Conservation (phyloP, 2,329 filamentous ascomycete genomes). For the Microdochium bolleyi region DNA sequence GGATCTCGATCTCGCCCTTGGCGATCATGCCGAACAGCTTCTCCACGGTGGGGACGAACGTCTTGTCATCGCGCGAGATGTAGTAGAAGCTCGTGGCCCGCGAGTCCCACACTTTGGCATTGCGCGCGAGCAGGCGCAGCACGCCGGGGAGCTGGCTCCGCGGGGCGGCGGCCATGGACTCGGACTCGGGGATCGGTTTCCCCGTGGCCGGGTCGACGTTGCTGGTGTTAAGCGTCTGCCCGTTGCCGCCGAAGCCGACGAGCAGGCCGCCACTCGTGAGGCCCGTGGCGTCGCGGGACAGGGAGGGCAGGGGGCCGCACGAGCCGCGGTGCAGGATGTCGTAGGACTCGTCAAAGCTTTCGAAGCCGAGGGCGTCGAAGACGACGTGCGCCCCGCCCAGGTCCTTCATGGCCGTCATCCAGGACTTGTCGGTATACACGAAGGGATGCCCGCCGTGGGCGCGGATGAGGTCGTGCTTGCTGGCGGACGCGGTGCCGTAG, state of each 20-base stretch:
- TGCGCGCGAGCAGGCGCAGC: slow-evolving; percentile 20
- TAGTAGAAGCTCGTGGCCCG: slow-evolving; percentile 26
- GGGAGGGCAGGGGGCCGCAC: neutral
- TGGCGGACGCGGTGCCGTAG: slow-evolving; percentile 38
- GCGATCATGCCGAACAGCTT: slow-evolving; percentile 20
- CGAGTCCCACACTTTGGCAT: slow-evolving; percentile 9
- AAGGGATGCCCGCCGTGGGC: slow-evolving; percentile 32
- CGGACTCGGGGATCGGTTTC: slow-evolving; percentile 12
- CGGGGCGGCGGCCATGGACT: slow-evolving; percentile 6
- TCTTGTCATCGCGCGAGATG: slow-evolving; percentile 23
- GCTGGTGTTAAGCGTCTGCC: slow-evolving; percentile 30
- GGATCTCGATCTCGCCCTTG: slow-evolving; percentile 22
- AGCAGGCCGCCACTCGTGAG: neutral
- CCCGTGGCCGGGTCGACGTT: slow-evolving; percentile 7
- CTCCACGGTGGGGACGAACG: slow-evolving; percentile 20
- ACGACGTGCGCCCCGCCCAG: slow-evolving; percentile 37
- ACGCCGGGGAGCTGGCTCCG: slow-evolving; percentile 14
- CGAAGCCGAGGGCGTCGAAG: slow-evolving; percentile 40
- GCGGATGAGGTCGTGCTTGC: slow-evolving; percentile 32
- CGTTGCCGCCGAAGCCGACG: slow-evolving; percentile 17
- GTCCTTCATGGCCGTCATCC: slow-evolving; percentile 35
- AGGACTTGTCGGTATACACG: slow-evolving; percentile 38
- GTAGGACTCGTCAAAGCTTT: slow-evolving; percentile 42
- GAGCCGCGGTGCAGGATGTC: slow-evolving; percentile 24
- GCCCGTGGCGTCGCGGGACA: neutral